A percentile compares a stretch with the other conserved stretches of the same genome.
phyloP scores from a whole-genome alignment of 352 stramenopile species.

The Pythium rhizo-oryzae region DNA sequence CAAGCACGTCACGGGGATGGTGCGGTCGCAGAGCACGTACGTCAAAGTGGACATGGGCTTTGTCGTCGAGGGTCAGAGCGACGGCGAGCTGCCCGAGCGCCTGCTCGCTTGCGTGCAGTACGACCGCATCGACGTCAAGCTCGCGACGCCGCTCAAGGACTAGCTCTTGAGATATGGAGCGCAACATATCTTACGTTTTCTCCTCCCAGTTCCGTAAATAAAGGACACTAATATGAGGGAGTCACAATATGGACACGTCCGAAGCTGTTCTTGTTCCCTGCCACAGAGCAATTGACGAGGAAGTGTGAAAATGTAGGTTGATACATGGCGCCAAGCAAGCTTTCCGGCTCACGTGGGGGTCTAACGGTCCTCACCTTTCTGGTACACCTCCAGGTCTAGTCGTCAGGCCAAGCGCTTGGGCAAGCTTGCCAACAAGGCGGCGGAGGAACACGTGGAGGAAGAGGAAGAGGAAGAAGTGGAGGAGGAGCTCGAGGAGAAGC shows the following conservation, averaged over 20 bases:
- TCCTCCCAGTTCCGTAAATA: slow-evolving; percentile 9
- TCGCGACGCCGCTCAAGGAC: slow-evolving; percentile 51
- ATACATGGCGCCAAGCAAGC: not conserved
- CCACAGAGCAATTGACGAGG: not conserved
- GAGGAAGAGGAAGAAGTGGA: slow-evolving; percentile 41
- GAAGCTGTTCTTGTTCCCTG: not conserved
- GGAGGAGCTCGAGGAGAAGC: slow-evolving; percentile 58
- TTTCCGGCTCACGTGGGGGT: not conserved
- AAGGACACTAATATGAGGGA: slow-evolving; percentile 17
- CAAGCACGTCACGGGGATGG: slow-evolving; percentile 79
- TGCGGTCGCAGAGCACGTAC: slow-evolving; percentile 60
- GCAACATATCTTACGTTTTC: not conserved
- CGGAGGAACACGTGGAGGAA: slow-evolving; percentile 17
- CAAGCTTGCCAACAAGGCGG: slow-evolving; percentile 47
- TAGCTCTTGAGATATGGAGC: slow-evolving; percentile 8
- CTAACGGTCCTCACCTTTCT: not conserved
- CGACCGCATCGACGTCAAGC: slow-evolving; percentile 68
- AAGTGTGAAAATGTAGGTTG: slow-evolving; percentile 21
- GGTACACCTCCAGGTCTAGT: slow-evolving; percentile 53
- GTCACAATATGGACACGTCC: not conserved
- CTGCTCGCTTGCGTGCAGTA: slow-evolving; percentile 82
- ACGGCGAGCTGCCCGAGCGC: slow-evolving; percentile 76
- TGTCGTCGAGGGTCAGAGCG: slow-evolving; percentile 71
- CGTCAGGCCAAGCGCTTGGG: slow-evolving; percentile 73
- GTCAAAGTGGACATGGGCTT: slow-evolving; percentile 83